Evolutionary conservation across 352 stramenopile genomes (phyloP), one percentile per base, ranked within the genome.

Genomic region (Globisporangium irregulare): DNA sequence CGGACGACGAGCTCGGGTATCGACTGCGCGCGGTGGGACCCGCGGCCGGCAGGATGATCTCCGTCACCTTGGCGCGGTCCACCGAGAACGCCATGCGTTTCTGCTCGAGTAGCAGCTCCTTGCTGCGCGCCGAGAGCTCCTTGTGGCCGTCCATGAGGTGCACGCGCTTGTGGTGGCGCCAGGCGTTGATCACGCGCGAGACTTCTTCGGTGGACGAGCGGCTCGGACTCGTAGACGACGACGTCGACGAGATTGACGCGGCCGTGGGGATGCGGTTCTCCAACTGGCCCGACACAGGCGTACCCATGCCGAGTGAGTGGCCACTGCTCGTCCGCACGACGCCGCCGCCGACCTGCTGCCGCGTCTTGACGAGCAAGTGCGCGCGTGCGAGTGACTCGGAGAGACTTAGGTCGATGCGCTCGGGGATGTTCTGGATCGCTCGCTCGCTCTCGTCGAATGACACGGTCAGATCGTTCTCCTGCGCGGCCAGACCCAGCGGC

Each of bases 101-200:
- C 56, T 97, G 90, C 72, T 97, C 90, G 10, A 97, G 80, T 56
- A 97, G 58, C 25, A 95, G 67, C 68, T 97, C 90, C 7, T 85
- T 85, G 32, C 84, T 89, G 22, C 80, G 77, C 34, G 87, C 81
- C 7, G 85, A 94, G 3, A 97, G 72, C 24, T 93, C 85, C 69
- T 94, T 95, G 74, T 96, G 90, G 18, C 90, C 88, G 27, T 91
- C 82, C 87, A 97, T 94, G 63, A 95, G 82, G 53, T 93, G 83
- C 41, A 96, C 80, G 24, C 87, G 87, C 73, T 94, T 96, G 72
- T 96, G 87, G 57, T 93, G 82, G 10, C 89, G 84, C 89, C 89
- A 96, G 2, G 85, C 87, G 1, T 76, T 84, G 66, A 96, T 96
- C 59, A 96, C 83, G 34, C 87, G 82, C 10, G 89, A 87, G 15